Base-by-base conservation (phyloP, 805 yeast genomes). In the Peterozyma toletana region DNA sequence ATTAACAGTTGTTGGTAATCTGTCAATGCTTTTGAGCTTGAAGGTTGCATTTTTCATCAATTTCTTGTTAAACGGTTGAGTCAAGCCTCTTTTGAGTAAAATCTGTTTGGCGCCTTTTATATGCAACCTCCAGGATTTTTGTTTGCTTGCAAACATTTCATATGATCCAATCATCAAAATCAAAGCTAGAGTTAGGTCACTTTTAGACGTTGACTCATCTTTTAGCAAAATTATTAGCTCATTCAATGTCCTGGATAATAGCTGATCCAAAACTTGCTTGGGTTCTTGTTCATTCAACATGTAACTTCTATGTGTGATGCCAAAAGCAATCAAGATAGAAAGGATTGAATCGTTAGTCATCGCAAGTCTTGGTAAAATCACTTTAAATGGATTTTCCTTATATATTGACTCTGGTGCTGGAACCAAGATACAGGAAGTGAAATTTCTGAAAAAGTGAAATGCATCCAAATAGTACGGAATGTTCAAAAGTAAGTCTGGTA, bases 41-140 rank as follows among this genome's bases (percentile, higher is more conserved):
- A 27, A 55, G 57, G 14, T 44, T 43, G 10, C 50, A 30, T 17
- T 37, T 37, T 45, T 42, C 36, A 50, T 33, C 33, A 54, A 39
- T 46, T 54, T 36, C 16, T 16, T 55, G 38, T 47, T 53, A 36
- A 60, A 58, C 2, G 69, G 67, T 41, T 59, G 62, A 16, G 64
- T 58, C 37, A 69, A 58, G 11, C 76, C 73, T 48, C 85, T 56
- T 31, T 81, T 73, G 45, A 71, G 54, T 18, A 83, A 67, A 35
- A 83, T 80, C 53, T 80, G 83, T 46, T 78, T 66, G 0, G 90
- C 89, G 0, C 89, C 89, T 33, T 71, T 66, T 42, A 77, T 63
- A 56, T 84, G 93, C 1, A 80, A 73, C 53, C 80, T 68, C 77
- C 87, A 86, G 39, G 72, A 65, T 48, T 65, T 67, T 47, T 64